Base-by-base conservation (phyloP, 2,329 filamentous ascomycete species). In the Cordyceps cateniannulata region DNA sequence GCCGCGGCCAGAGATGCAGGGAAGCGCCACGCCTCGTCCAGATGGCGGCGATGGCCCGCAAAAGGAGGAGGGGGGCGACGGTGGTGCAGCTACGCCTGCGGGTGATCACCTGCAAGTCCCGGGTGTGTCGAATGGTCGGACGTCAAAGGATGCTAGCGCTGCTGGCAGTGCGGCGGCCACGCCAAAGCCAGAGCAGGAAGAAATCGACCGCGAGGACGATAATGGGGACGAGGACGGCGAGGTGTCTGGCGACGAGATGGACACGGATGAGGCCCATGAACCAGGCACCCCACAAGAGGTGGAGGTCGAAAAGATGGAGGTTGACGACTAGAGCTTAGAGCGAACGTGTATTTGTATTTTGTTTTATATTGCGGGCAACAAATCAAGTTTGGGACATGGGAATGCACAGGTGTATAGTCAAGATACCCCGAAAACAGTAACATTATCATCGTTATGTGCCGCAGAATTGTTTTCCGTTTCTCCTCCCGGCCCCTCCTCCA, bases 201-300 rank as follows among this genome's bases (percentile, higher is more conserved):
- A 61, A 50, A 57, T 57, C 1, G 54, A 57, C 29, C 54, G 42
- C 54, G 54, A 57, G 52, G 72, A 72, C 60, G 74, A 71, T 14
- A 75, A 80, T 2, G 84, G 85, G 61, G 85, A 88, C 67, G 84
- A 85, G 61, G 85, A 88, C 67, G 76, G 81, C 24, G 80, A 81
- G 44, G 64, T 60, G 76, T 77, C 18, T 79, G 79, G 38, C 74
- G 72, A 63, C 20, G 56, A 54, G 16, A 42, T 60, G 27, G 58
- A 60, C 7, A 60, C 47, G 58, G 42, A 54, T 6, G 58, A 29
- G 2, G 20, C 32, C 32, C 32, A 32, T 29, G 49, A 53, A 3
- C 32, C 58, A 18, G 32, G n/a, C 4, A 22, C 9, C 10, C 38
- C 62, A 75, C 77, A 24, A 76, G 80, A 60, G 27, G 75, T 77